A percentile compares a stretch with the other conserved stretches of the same genome.
Evolutionary conservation across 495 filamentous ascomycete species (phyloP).

Genomic region (Xylaria curta): DNA sequence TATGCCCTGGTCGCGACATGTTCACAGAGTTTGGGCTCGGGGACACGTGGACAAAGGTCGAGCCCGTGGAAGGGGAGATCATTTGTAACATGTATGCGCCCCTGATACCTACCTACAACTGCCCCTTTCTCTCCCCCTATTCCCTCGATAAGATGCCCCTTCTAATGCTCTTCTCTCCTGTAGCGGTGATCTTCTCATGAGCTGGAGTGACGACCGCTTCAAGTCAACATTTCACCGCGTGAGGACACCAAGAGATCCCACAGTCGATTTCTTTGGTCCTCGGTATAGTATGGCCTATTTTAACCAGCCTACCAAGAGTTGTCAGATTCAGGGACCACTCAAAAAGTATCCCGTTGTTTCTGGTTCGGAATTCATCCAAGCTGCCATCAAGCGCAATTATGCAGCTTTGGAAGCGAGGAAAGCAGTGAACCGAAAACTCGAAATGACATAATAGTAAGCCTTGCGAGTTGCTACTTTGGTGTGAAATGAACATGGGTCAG

Average conservation of each 20-base stretch:
- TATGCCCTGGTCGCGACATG: conserved; percentile 69
- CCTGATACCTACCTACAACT: not conserved
- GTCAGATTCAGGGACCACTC: conserved; percentile 63
- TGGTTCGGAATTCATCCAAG: conserved; percentile 61
- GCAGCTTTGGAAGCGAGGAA: conserved; percentile 50
- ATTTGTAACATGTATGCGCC: conserved; percentile 64
- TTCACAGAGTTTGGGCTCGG: conserved; percentile 65
- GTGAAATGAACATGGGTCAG: not conserved
- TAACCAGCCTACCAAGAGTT: conserved; percentile 67
- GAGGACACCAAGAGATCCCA: conserved; percentile 58
- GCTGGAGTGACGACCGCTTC: conserved; percentile 72
- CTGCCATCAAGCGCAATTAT: conserved; percentile 67
- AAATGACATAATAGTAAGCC: not conserved
- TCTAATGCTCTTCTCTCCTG: not conserved
- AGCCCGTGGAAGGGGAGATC: conserved; percentile 62
- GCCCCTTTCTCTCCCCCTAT: not conserved
- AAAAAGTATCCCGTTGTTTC: conserved; percentile 68
- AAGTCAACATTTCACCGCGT: conserved; percentile 70
- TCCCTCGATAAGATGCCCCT: not conserved
- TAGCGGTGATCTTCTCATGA: conserved; percentile 69
- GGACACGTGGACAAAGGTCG: conserved; percentile 67
- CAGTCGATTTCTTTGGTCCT: conserved; percentile 61
- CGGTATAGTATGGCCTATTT: conserved; percentile 72
- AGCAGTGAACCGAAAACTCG: conserved; percentile 18
- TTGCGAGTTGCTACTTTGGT: not conserved